Evolutionary conservation across 2,329 filamentous ascomycete species (phyloP).

Genomic region (Chaetomium sp.): DNA sequence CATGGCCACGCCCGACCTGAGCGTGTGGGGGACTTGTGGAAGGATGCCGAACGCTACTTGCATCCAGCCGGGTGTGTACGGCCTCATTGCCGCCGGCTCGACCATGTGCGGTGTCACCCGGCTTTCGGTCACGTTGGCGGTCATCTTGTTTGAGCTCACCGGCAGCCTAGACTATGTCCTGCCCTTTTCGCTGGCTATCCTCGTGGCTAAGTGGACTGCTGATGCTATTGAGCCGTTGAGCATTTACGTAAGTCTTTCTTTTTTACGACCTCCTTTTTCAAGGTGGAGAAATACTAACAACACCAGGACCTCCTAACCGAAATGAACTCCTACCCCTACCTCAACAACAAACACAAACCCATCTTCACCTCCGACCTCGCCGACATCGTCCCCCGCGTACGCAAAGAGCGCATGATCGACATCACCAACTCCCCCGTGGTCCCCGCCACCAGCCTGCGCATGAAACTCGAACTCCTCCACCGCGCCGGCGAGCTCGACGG

Average conservation of each 20-base stretch:
- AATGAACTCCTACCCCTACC: conserved; percentile 94
- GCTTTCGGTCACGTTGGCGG: conserved; percentile 84
- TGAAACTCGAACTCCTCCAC: conserved; percentile 76
- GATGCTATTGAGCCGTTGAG: conserved; percentile 90
- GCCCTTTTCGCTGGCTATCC: conserved; percentile 84
- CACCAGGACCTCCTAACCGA: conserved; percentile 77
- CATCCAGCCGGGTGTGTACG: conserved; percentile 95
- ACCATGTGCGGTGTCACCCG: conserved; percentile 98
- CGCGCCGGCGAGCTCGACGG: conserved; percentile 85
- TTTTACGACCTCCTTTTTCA: not conserved
- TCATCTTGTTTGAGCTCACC: conserved; percentile 93
- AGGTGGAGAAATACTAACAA: not conserved
- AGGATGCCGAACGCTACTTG: conserved; percentile 68
- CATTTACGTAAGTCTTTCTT: conserved; percentile 66
- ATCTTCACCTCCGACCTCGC: conserved; percentile 82
- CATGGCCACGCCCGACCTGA: conserved; percentile 62
- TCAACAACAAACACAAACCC: conserved; percentile 94
- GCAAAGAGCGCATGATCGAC: conserved; percentile 76
- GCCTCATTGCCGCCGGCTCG: conserved; percentile 85
- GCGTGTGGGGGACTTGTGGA: conserved; percentile 69
- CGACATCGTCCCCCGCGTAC: conserved; percentile 74
- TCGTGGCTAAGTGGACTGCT: conserved; percentile 97
- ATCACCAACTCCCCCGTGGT: conserved; percentile 78
- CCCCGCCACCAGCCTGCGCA: conserved; percentile 65
- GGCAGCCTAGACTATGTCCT: conserved; percentile 92